Base-by-base conservation (phyloP, 1,139 yeast genomes). In the Geotrichum bryndzae region DNA sequence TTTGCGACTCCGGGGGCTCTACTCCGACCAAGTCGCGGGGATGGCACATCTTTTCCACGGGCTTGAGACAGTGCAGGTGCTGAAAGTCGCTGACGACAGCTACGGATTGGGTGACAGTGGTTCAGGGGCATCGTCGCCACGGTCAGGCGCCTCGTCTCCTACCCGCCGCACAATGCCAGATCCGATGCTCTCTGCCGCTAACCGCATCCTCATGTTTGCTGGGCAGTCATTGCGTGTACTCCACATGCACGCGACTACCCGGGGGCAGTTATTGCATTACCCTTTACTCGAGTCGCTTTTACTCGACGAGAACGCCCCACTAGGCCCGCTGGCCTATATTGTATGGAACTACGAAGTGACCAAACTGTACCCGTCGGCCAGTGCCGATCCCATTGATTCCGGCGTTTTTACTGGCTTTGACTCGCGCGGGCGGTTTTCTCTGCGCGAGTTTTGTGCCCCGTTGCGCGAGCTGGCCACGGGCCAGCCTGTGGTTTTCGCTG, bases 41-140 rank as follows among this genome's bases (percentile, higher is more conserved):
- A 38, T 58, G 46, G 48, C 61, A 3, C 55, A 50, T 3, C 53
- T 54, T 22, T 48, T 58, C 38, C 29, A 46, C 6, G 33, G 38
- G 22, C 48, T 58, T 27, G 25, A 18, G 7, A 29, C 38, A 1
- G 13, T 58, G 8, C n/a, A 15, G 5, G 52, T 54, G 10, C 45
- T 25, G 6, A 31, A 51, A 23, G 53, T 58, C n/a, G 55, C 61
- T 6, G 61, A 58, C 33, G 61, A 58, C 41, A 58, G 61, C 52
- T 54, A 51, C 55, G 51, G 46, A 22, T 27, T 54, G 25, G 61
- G 61, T 15, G 27, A 33, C 31, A 29, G 23, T 15, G 18, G 13
- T 13, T 25, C 55, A 4, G n/a, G 45, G 27, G 18, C 25, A 8
- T 23, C 23, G 22, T 46, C 23, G 15, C 35, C 22, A 29, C 27